These are phyloP conservation scores for Fusarium albidum DNA, from an alignment of 2,329 filamentous ascomycete genomes.

Conservation along the genomic window DNA sequence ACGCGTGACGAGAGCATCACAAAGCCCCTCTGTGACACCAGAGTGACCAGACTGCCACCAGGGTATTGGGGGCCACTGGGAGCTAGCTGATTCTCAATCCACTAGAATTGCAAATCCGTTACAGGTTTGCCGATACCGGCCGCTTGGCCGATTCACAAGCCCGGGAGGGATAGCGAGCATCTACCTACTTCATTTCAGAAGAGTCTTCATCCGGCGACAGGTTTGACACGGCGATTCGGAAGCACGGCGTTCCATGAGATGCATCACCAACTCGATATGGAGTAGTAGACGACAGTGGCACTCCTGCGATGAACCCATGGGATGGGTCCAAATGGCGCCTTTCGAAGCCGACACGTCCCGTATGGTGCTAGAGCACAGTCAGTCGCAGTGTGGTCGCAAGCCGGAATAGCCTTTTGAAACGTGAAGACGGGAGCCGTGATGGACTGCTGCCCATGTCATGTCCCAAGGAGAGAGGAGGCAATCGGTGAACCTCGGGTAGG, in stretches of 20 bases:
- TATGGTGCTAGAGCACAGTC: too few species aligned
- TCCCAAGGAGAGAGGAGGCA: too few species aligned
- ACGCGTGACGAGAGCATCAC: slow-evolving; percentile 25
- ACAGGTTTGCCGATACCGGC: slow-evolving; percentile 4
- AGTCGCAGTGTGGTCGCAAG: slow-evolving; percentile 9
- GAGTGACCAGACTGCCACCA: slow-evolving; percentile 26
- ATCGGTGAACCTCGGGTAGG: neutral
- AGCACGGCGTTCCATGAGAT: neutral
- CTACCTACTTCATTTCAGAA: neutral
- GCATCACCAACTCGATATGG: neutral
- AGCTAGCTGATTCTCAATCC: neutral
- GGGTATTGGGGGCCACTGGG: slow-evolving; percentile 10
- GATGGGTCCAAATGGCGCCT: too few species aligned
- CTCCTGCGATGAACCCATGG: neutral
- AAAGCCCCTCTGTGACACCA: slow-evolving; percentile 26
- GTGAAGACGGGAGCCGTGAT: slow-evolving; percentile 4
- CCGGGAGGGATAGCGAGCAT: neutral
- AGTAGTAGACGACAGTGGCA: neutral
- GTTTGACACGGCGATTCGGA: neutral
- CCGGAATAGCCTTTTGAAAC: slow-evolving; percentile 30
- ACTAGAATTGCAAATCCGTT: neutral
- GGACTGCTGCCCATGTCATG: too few species aligned
- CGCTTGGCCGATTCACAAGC: slow-evolving; percentile 9
- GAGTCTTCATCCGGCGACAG: neutral
- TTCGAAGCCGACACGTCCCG: too few species aligned